phyloP scores from a whole-genome alignment of 2,329 filamentous ascomycete genomes.

The Colletotrichum lindemuthianum region DNA sequence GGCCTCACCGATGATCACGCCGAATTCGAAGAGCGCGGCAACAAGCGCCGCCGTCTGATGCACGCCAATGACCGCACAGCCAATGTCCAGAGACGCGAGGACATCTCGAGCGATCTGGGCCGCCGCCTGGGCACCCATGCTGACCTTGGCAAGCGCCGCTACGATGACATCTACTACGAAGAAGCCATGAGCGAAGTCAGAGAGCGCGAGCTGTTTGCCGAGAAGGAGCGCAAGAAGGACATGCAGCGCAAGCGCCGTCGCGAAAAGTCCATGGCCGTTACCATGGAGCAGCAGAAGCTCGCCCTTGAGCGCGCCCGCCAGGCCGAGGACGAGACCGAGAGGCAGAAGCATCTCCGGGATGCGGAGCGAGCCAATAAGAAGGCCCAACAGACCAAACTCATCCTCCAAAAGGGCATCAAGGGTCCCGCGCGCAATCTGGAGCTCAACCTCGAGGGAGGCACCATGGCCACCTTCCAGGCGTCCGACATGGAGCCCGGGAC shows the following conservation, averaged over 20 bases:
- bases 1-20: conserved; percentile 56
- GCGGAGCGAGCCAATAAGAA: conserved; percentile 93
- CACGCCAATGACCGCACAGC: conserved; percentile 70
- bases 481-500: conserved; percentile 63
- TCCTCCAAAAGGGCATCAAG: conserved; percentile 87
- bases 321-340: conserved; percentile 84
- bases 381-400: conserved; percentile 87
- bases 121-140: conserved; percentile 75
- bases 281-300: conserved; percentile 88
- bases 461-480: conserved; percentile 84
- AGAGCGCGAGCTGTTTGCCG: conserved; percentile 87
- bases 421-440: conserved; percentile 74
- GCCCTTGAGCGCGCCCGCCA: conserved; percentile 81
- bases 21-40: conserved; percentile 64
- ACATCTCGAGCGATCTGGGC: conserved; percentile 67
- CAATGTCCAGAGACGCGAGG: conserved; percentile 69
- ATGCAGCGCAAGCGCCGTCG: conserved; percentile 97
- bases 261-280: conserved; percentile 94
- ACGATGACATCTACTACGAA: conserved; percentile 79
- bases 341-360: conserved; percentile 81
- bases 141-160: conserved; percentile 78
- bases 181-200: conserved; percentile 88
- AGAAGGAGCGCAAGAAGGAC: conserved; percentile 99
- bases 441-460: conserved; percentile 84
- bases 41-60: conserved; percentile 77